Evolutionary conservation across 305 asterid genomes (phyloP).

Genomic region (Ilex paraguariensis): DNA sequence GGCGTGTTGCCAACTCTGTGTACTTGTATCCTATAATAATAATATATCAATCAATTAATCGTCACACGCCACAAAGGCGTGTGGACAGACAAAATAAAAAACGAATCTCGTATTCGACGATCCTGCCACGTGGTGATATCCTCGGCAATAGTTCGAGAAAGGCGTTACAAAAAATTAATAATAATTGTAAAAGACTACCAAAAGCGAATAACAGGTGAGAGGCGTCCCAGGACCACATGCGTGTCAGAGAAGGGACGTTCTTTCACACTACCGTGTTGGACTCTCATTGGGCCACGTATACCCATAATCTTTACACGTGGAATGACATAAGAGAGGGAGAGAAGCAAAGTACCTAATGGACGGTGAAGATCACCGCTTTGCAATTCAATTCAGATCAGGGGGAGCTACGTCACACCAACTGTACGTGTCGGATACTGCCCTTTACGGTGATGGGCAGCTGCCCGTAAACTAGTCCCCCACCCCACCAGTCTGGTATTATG

Average conservation of each 20-base stretch:
- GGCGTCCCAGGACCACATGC: constrained; percentile 53
- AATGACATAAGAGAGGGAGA: background rate
- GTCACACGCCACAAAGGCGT: background rate
- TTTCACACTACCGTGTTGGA: constrained; percentile 16
- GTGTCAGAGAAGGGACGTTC: constrained; percentile 42
- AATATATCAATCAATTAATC: too few species aligned
- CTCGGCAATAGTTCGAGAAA: constrained; percentile 19
- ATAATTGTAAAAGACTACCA: constrained; percentile 20
- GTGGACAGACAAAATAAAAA: background rate
- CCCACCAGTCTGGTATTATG: constrained; percentile 31
- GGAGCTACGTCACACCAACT: constrained; percentile 48
- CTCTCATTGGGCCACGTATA: constrained; percentile 54
- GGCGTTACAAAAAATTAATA: constrained; percentile 8
- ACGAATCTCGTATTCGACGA: constrained; percentile 38
- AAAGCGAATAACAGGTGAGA: constrained; percentile 14
- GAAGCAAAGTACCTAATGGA: background rate
- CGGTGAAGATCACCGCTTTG: constrained; percentile 40
- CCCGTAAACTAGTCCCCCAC: constrained; percentile 38
- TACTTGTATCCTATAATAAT: too few species aligned
- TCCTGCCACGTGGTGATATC: constrained; percentile 52
- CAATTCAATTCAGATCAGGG: constrained; percentile 15
- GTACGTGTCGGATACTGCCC: constrained; percentile 75
- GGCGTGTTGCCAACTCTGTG: background rate
- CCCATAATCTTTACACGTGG: constrained; percentile 38
- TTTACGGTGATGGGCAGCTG: constrained; percentile 82